phyloP scores from a whole-genome alignment of 2,329 filamentous ascomycete species.

The Paracamarosporium sp. region DNA sequence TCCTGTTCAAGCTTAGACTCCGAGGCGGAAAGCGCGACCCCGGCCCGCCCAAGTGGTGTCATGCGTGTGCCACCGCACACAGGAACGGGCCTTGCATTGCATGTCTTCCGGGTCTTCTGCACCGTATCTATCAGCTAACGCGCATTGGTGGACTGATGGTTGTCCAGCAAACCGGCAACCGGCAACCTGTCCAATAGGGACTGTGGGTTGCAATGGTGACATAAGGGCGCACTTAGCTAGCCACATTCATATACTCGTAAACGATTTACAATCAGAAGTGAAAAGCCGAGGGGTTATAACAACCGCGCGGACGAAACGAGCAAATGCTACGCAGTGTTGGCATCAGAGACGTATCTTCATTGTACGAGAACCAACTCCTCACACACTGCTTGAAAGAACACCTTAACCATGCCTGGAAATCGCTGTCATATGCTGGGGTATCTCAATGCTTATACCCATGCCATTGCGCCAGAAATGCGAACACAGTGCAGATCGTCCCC shows the following conservation, averaged over 20 bases:
- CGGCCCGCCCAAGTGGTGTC: not conserved
- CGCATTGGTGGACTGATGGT: not conserved
- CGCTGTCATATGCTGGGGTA: constrained; percentile 6
- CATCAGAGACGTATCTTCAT: not conserved
- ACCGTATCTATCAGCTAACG: not conserved
- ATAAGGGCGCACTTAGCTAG: no score
- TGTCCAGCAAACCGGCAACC: no score
- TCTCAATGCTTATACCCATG: constrained; percentile 6
- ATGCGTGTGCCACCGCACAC: not conserved
- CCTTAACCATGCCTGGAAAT: not conserved
- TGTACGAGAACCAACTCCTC: not conserved
- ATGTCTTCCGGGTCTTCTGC: not conserved
- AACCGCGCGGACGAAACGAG: no score
- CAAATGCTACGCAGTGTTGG: no score
- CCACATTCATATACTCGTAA: no score
- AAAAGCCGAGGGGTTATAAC: no score
- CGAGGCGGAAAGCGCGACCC: not conserved
- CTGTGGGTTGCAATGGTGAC: no score
- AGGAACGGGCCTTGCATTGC: not conserved
- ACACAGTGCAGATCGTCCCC: not conserved
- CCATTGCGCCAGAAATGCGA: constrained; percentile 5
- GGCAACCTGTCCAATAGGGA: no score
- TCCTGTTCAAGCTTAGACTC: constrained; percentile 2
- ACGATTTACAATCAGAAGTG: no score
- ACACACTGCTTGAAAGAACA: not conserved